phyloP scores from a whole-genome alignment of 1,284 basidiomycete genomes.

The Puccinia horiana region DNA sequence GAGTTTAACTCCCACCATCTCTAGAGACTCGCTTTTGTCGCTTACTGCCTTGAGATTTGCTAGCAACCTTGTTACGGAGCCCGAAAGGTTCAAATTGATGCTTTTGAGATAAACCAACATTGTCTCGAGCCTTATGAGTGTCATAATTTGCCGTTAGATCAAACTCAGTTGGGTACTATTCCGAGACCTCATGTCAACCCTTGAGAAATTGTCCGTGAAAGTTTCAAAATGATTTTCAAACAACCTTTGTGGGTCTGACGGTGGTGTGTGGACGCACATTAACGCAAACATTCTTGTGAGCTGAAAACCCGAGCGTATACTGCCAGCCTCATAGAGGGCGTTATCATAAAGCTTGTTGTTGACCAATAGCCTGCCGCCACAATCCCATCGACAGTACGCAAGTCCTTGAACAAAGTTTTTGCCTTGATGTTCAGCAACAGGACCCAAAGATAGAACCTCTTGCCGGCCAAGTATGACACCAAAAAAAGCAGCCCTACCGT shows the following conservation, averaged over 20 bases:
- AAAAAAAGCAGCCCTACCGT: not conserved
- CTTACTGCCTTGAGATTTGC: too few relatives aligned
- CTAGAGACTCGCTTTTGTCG: too few relatives aligned
- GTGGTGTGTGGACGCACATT: not conserved
- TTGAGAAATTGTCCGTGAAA: not conserved
- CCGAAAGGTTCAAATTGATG: too few relatives aligned
- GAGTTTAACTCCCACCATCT: too few relatives aligned
- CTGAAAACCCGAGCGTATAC: not conserved
- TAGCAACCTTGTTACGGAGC: too few relatives aligned
- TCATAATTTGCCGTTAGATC: too few relatives aligned
- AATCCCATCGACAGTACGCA: not conserved
- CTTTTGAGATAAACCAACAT: too few relatives aligned
- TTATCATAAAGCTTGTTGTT: not conserved
- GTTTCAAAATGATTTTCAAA: not conserved
- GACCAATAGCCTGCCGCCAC: not conserved
- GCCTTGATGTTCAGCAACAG: not conserved
- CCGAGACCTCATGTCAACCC: not conserved
- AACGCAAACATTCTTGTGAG: not conserved
- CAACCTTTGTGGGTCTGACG: not conserved
- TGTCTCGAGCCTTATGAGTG: not conserved
- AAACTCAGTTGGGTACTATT: not conserved
- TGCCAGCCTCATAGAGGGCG: not conserved
- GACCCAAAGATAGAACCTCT: not conserved
- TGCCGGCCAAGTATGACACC: not conserved
- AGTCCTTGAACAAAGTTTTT: not conserved